Conservation (phyloP, 2,329 filamentous ascomycete species). For the Xylariaceae sp. region DNA sequence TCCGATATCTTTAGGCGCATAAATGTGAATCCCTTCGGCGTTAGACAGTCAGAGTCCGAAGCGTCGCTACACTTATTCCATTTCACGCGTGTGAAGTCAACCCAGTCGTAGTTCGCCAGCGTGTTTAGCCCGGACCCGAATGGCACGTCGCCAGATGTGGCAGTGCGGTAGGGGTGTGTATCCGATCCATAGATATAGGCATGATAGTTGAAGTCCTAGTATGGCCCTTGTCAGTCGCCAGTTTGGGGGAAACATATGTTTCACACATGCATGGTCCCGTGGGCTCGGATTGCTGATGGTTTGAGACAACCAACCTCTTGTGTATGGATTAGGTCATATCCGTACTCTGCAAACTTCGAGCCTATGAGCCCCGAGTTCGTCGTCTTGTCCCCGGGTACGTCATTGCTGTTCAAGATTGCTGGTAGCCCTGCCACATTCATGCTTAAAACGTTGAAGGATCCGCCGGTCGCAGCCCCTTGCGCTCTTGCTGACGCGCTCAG, state of each 20-base stretch:
- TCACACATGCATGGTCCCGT: slow-evolving; percentile 19
- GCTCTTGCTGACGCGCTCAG: slow-evolving; percentile 5
- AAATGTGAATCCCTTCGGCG: slow-evolving; percentile 73
- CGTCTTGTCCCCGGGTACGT: slow-evolving; percentile 66
- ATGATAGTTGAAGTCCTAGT: slow-evolving; percentile 71
- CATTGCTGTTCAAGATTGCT: slow-evolving; percentile 62
- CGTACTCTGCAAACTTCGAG: slow-evolving; percentile 59
- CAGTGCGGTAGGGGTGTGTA: slow-evolving; percentile 64
- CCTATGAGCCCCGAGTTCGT: slow-evolving; percentile 65
- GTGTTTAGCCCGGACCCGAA: slow-evolving; percentile 71
- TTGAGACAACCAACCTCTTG: slow-evolving; percentile 58
- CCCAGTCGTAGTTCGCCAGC: slow-evolving; percentile 63
- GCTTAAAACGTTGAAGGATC: slow-evolving; percentile 40
- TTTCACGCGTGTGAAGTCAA: slow-evolving; percentile 61
- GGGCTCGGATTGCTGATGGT: slow-evolving; percentile 18
- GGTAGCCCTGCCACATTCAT: slow-evolving; percentile 44
- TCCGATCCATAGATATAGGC: slow-evolving; percentile 67
- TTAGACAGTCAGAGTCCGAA: slow-evolving; percentile 66
- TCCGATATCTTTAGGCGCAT: slow-evolving; percentile 63
- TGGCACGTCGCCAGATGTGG: slow-evolving; percentile 69
- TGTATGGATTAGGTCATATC: slow-evolving; percentile 67
- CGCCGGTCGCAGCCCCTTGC: slow-evolving; percentile 38
- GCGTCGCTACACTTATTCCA: slow-evolving; percentile 66
- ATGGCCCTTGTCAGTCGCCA: not conserved
- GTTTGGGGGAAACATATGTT: slow-evolving; percentile 16